These are phyloP conservation scores for Zygosaccharomyces pseudobailii DNA, from an alignment of 1,139 yeast species.

Conservation along the genomic window DNA sequence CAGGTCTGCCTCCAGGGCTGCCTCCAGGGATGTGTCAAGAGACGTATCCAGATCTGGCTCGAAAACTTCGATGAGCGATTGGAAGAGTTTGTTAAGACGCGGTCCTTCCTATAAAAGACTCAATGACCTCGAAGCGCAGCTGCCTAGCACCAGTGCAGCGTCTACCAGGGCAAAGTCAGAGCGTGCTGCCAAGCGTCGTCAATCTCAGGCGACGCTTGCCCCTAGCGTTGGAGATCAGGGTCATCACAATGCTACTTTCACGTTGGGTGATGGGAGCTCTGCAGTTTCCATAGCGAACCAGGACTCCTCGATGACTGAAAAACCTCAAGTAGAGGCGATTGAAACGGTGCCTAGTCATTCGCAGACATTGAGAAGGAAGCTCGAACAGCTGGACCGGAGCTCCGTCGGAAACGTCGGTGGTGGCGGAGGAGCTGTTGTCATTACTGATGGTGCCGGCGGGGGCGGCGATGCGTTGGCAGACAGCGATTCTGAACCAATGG, in stretches of 20 bases:
- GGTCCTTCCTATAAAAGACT: slow-evolving; percentile 10
- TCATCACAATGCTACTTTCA: slow-evolving; percentile 8
- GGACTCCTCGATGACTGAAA: slow-evolving; percentile 1
- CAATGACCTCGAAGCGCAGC: slow-evolving; percentile 14
- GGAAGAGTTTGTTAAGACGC: slow-evolving; percentile 9
- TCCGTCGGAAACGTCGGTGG: neutral
- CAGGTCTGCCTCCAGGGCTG: neutral
- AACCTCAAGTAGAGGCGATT: neutral
- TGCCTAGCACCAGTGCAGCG: slow-evolving; percentile 1
- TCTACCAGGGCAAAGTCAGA: slow-evolving; percentile 1
- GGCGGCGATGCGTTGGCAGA: slow-evolving; percentile 4
- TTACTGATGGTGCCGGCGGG: neutral
- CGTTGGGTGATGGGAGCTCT: slow-evolving; percentile 12
- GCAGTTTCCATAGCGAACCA: slow-evolving; percentile 7
- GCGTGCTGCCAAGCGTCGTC: neutral
- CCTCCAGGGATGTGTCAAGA: slow-evolving; percentile 3
- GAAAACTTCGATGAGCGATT: slow-evolving; percentile 12
- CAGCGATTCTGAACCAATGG: slow-evolving; percentile 5
- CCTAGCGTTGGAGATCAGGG: neutral
- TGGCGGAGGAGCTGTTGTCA: neutral
- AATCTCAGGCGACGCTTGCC: neutral
- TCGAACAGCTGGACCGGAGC: too few species aligned
- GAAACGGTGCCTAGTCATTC: too few species aligned
- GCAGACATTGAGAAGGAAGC: too few species aligned
- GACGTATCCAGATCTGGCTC: slow-evolving; percentile 14